phyloP scores from a whole-genome alignment of 345 rosid species.

The Gossypioides kirkii region DNA sequence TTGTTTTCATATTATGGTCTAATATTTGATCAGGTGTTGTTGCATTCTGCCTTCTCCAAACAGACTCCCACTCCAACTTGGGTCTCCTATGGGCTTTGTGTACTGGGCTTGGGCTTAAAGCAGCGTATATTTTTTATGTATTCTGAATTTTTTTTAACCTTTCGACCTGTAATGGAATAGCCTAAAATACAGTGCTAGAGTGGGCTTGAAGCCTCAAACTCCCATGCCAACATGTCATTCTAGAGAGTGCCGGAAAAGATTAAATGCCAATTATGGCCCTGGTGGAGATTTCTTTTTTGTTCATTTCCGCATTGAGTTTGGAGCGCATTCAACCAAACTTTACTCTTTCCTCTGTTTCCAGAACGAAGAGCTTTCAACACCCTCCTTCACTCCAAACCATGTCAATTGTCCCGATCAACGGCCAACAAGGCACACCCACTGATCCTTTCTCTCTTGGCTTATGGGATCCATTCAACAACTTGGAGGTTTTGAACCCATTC shows the following conservation, averaged over 20 bases:
- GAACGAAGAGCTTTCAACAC: not conserved
- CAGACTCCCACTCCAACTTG: too few species aligned
- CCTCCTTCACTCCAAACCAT: not conserved
- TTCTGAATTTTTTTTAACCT: too few species aligned
- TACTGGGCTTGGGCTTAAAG: too few species aligned
- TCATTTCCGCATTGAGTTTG: too few species aligned
- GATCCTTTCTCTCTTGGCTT: not conserved
- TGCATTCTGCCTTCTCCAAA: too few species aligned
- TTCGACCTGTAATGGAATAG: too few species aligned
- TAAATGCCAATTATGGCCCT: not conserved
- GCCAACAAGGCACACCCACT: not conserved
- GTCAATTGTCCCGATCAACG: slow-evolving; percentile 7
- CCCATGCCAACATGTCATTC: not conserved
- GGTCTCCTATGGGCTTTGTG: too few species aligned
- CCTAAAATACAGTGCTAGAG: not conserved
- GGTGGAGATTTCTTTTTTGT: not conserved
- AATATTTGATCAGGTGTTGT: too few species aligned
- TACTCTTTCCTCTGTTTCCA: not conserved
- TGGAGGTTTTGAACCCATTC: slow-evolving; percentile 8
- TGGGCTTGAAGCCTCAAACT: not conserved
- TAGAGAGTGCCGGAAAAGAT: not conserved
- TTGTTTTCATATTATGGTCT: too few species aligned
- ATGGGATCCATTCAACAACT: slow-evolving; percentile 8
- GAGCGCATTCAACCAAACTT: not conserved
- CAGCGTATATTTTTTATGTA: too few species aligned